Evolutionary conservation across 73 alveolate species (phyloP), one percentile per base, ranked within the genome.

Genomic region (Effrenium voratum): DNA sequence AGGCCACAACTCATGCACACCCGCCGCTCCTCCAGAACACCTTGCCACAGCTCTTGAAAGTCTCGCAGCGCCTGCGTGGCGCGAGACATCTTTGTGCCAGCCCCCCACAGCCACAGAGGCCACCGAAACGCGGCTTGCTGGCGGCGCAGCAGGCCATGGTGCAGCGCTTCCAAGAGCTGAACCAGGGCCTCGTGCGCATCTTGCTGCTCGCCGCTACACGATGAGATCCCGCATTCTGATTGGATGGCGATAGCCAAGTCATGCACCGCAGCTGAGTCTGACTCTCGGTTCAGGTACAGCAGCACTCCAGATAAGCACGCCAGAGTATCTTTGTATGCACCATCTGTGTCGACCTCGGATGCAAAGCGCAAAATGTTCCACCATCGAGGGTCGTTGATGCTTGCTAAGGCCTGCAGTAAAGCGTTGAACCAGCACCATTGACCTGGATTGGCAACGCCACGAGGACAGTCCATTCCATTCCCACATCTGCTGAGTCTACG

Each of bases 381-480:
- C 87, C 87, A 76, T 47, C 87, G 44, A 8, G 97, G 97, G 66
- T 90, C 97, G 43, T 70, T 77, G 80, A 90, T 70, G 57, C 97
- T 90, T n/a, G 97, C 97, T 15, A 90, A 41, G 6, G 88, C 97
- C 36, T 90, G 97, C 97, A 90, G 46, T 16, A 90, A 75, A 22
- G 97, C 97, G 60, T 90, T 90, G 97, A 90, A 90, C 97, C 97
- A 90, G 97, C 97, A 90, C 97, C 97, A 90, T 32, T 90, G 87
- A 28, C 82, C 82, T 4, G 82, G 82, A 13, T 72, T 72, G 24
- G 82, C 82, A 19, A 72, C n/a, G n/a, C n/a, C n/a, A n/a, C n/a
- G n/a, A n/a, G n/a, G n/a, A n/a, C n/a, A n/a, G n/a, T n/a, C n/a
- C n/a, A n/a, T n/a, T n/a, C n/a, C n/a, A n/a, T n/a, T n/a, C n/a